Percentiles rank a stretch among this genome's conserved stretches.
Evolutionary conservation across 2,329 filamentous ascomycete species (phyloP).

Genomic region (Rhytidhysteron rufulum): DNA sequence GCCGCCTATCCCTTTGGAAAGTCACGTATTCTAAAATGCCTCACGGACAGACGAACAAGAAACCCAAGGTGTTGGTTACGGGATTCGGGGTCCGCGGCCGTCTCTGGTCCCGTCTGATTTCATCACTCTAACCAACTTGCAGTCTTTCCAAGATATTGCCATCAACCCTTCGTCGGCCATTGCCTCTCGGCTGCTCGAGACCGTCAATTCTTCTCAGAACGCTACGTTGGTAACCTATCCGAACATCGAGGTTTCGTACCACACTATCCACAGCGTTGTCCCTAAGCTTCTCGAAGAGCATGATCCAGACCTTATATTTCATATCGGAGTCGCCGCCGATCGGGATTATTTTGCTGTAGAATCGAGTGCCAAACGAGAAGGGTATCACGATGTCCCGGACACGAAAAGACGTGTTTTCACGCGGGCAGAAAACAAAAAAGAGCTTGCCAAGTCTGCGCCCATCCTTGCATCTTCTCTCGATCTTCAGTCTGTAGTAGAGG

Average conservation of each 20-base stretch:
- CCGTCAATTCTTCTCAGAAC: slow-evolving; percentile 7
- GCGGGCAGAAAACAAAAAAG: slow-evolving; percentile 22
- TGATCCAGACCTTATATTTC: slow-evolving; percentile 60
- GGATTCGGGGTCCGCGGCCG: slow-evolving; percentile 37
- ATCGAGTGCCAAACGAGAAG: slow-evolving; percentile 64
- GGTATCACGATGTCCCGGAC: slow-evolving; percentile 63
- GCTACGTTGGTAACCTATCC: slow-evolving; percentile 63
- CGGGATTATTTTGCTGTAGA: slow-evolving; percentile 68
- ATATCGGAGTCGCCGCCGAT: slow-evolving; percentile 74
- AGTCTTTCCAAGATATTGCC: slow-evolving; percentile 72
- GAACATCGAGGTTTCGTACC: slow-evolving; percentile 67
- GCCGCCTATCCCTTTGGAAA: too few species aligned
- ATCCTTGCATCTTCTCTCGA: slow-evolving; percentile 21
- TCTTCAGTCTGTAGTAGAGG: slow-evolving; percentile 12
- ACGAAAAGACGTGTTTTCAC: slow-evolving; percentile 54
- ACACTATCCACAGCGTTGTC: slow-evolving; percentile 59
- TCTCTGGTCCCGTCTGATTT: neutral
- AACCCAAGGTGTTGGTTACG: slow-evolving; percentile 46
- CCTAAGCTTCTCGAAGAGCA: slow-evolving; percentile 58
- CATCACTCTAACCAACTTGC: slow-evolving; percentile 5
- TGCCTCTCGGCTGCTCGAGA: slow-evolving; percentile 54
- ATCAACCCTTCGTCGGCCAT: slow-evolving; percentile 82
- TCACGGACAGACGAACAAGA: too few species aligned
- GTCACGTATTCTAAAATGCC: too few species aligned
- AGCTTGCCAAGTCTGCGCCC: slow-evolving; percentile 17